phyloP scores from a whole-genome alignment of 129 eudicot genomes.

The Chrysanthemum makinoi region DNA sequence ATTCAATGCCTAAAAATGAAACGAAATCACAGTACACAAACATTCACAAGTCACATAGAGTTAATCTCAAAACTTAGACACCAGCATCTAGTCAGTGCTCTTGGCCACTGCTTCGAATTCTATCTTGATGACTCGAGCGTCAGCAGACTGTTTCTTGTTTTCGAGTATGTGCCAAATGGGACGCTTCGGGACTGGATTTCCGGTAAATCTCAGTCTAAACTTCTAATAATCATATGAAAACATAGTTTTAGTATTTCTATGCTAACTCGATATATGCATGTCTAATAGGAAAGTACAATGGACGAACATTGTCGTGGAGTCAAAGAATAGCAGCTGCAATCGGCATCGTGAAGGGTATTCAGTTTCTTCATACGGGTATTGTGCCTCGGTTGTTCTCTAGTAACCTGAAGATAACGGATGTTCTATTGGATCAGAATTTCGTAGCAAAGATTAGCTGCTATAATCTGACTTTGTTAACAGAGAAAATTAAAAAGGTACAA shows the following conservation, averaged over 20 bases:
- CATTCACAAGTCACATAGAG: constrained; percentile 68
- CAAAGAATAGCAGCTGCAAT: constrained; percentile 80
- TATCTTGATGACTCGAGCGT: constrained; percentile 85
- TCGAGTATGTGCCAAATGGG: constrained; percentile 79
- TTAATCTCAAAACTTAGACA: constrained; percentile 86
- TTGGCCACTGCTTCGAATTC: constrained; percentile 93
- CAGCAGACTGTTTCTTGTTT: constrained; percentile 75
- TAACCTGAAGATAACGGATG: constrained; percentile 69
- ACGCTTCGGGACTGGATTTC: constrained; percentile 75
- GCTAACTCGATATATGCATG: background rate
- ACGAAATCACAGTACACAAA: constrained; percentile 53
- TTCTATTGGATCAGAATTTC: constrained; percentile 76
- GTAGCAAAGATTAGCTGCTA: constrained; percentile 71
- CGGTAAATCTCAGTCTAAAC: constrained; percentile 40
- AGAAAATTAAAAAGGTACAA: constrained; percentile 53
- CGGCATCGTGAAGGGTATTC: constrained; percentile 85
- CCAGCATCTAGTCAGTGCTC: constrained; percentile 75
- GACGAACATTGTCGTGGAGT: constrained; percentile 57
- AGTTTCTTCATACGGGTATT: constrained; percentile 76
- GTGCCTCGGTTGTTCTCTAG: constrained; percentile 60
- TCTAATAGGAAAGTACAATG: constrained; percentile 37
- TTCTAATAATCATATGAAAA: constrained; percentile 3
- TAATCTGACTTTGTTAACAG: constrained; percentile 67
- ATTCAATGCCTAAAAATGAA: constrained; percentile 81
- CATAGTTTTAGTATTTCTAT: background rate